phyloP scores from a whole-genome alignment of 805 yeast genomes.

The Metschnikowia kunwiensis region DNA sequence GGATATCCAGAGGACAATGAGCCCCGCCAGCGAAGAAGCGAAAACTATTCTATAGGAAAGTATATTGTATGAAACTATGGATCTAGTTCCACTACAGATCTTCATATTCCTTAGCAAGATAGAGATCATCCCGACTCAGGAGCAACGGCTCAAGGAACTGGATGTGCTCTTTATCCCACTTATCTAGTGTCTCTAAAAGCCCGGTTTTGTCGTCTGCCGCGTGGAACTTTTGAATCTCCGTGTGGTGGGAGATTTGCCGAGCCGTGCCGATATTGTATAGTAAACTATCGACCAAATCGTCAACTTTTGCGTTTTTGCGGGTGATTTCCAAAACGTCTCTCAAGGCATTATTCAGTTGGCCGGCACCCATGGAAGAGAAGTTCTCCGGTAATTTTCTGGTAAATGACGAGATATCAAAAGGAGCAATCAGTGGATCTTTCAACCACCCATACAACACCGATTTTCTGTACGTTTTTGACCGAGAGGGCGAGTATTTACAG shows the following conservation, averaged over 20 bases:
- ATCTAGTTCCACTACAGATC: not conserved
- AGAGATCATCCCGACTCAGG: conserved; percentile 1
- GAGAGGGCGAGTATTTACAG: conserved; percentile 8
- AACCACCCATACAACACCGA: conserved; percentile 17
- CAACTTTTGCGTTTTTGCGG: conserved; percentile 42
- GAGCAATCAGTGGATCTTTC: conserved; percentile 10
- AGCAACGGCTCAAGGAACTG: conserved; percentile 9
- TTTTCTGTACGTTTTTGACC: conserved; percentile 13
- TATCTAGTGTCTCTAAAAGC: conserved; percentile 1
- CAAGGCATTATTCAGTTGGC: conserved; percentile 10
- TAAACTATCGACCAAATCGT: conserved; percentile 65
- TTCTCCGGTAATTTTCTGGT: conserved; percentile 4
- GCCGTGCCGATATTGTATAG: conserved; percentile 44
- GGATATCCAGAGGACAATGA: conserved; percentile 14
- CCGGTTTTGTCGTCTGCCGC: conserved; percentile 3
- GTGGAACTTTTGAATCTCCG: conserved; percentile 4
- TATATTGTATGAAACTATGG: not conserved
- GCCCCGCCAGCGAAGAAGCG: conserved; percentile 17
- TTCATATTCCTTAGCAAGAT: conserved; percentile 4
- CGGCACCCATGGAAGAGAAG: conserved; percentile 6
- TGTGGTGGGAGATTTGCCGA: conserved; percentile 13
- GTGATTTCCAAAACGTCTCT: conserved; percentile 7
- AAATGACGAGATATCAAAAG: conserved; percentile 9
- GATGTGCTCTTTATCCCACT: conserved; percentile 16
- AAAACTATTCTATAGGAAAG: conserved; percentile 14